Evolutionary conservation across 139 green algal genomes (phyloP).

Genomic region (Micractinium conductrix): DNA sequence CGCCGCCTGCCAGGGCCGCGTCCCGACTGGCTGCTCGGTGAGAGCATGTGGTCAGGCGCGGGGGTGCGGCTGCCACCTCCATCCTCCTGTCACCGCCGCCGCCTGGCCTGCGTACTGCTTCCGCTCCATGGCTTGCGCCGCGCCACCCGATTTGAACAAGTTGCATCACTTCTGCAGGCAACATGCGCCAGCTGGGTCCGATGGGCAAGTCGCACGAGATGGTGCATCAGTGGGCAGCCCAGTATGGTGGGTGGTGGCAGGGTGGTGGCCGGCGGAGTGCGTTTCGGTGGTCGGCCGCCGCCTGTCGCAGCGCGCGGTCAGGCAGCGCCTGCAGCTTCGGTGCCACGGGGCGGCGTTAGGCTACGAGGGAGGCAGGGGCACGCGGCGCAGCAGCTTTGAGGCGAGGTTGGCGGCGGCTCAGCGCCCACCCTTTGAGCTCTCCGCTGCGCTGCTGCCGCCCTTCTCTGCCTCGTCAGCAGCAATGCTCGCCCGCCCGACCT

Average conservation of each 20-base stretch:
- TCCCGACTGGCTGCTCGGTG: not conserved
- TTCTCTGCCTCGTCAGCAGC: not conserved
- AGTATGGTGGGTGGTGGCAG: not conserved
- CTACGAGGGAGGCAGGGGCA: too few species aligned
- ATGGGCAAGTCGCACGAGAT: not conserved
- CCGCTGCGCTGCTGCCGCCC: too few species aligned
- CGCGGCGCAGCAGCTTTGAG: too few species aligned
- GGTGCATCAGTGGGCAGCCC: not conserved
- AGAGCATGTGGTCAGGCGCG: not conserved
- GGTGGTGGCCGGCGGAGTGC: too few species aligned
- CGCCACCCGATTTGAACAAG: too few species aligned
- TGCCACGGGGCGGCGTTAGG: too few species aligned
- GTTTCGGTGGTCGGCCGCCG: not conserved
- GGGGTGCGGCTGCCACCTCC: not conserved
- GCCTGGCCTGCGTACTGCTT: not conserved
- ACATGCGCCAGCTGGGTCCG: not conserved
- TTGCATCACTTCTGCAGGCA: not conserved
- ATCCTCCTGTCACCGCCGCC: not conserved
- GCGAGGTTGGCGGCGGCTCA: too few species aligned
- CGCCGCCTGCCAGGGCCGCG: not conserved
- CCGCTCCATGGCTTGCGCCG: not conserved
- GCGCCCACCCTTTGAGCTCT: too few species aligned
- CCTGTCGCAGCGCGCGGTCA: not conserved
- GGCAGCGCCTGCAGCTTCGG: too few species aligned
- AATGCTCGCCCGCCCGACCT: too few species aligned